A percentile compares a stretch with the other conserved stretches of the same genome.
phyloP scores from a whole-genome alignment of 208 protist genomes.

The Crithidia bombi region DNA sequence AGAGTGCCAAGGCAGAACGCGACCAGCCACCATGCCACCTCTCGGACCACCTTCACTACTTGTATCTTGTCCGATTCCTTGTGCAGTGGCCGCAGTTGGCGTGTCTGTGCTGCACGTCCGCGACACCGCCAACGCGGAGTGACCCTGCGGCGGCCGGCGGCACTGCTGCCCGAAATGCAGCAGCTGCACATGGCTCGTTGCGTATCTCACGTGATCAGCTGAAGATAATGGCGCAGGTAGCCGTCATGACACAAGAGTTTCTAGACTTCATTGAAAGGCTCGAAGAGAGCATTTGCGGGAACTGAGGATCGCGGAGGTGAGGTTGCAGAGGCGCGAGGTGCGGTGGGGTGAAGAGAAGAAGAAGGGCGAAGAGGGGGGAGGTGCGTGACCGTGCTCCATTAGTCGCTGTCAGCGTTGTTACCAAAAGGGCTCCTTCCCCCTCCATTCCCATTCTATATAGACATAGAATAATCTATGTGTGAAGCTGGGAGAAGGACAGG shows the following conservation, averaged over 20 bases:
- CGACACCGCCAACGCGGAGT: conserved; percentile 11
- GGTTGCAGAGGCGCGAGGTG: not conserved
- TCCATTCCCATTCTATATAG: too few species aligned
- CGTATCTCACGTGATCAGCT: conserved; percentile 56
- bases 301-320: not conserved
- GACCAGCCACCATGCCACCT: not conserved
- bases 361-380: too few species aligned
- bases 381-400: too few species aligned
- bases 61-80: conserved; percentile 83
- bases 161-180: too few species aligned
- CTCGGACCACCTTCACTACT: conserved; percentile 48
- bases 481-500: too few species aligned
- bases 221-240: conserved; percentile 61
- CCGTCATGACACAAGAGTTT: conserved; percentile 70
- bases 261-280: conserved; percentile 64
- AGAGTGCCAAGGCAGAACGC: not conserved
- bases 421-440: too few species aligned
- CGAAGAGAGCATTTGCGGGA: conserved; percentile 37
- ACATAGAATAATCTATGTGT: too few species aligned
- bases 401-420: too few species aligned
- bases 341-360: too few species aligned
- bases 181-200: conserved; percentile 22
- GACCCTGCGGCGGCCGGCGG: conserved; percentile 6
- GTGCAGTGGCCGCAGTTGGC: conserved; percentile 85
- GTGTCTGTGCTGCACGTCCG: conserved; percentile 60